Conservation (phyloP, 257 asterid genomes). For the Dorcoceras hygrometricum region DNA sequence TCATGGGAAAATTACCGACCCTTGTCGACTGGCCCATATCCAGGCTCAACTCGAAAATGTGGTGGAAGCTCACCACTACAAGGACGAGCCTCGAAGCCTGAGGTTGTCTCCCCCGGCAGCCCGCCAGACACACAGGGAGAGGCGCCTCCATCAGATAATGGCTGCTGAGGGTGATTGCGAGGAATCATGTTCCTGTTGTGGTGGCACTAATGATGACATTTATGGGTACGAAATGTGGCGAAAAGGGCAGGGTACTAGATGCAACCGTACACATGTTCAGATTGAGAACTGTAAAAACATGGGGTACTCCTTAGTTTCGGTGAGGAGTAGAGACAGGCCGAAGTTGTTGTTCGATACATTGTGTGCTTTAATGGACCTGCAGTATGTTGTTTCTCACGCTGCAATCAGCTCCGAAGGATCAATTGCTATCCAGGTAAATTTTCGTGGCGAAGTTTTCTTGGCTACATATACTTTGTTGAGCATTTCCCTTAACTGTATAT, state of each 20-base stretch:
- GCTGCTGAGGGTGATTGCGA: conserved; percentile 70
- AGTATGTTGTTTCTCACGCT: conserved; percentile 71
- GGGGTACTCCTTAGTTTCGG: conserved; percentile 55
- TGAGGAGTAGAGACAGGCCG: conserved; percentile 68
- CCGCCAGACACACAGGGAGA: conserved; percentile 67
- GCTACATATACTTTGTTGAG: background rate
- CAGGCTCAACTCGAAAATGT: conserved; percentile 73
- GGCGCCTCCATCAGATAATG: conserved; percentile 97
- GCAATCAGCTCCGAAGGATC: conserved; percentile 67
- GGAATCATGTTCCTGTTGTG: conserved; percentile 55
- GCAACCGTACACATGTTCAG: conserved; percentile 57
- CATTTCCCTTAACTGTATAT: conserved; percentile 2
- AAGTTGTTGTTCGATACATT: conserved; percentile 77
- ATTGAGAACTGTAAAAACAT: conserved; percentile 50
- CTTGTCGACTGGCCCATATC: conserved; percentile 52
- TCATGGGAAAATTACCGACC: conserved; percentile 43
- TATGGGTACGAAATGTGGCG: conserved; percentile 27
- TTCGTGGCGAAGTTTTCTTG: background rate
- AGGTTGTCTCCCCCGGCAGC: conserved; percentile 48
- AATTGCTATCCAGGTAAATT: conserved; percentile 66
- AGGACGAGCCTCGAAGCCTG: conserved; percentile 56
- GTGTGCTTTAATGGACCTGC: conserved; percentile 69
- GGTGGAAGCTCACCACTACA: conserved; percentile 70
- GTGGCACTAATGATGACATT: conserved; percentile 34
- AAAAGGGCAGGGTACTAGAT: conserved; percentile 27